A percentile compares a stretch with the other conserved stretches of the same genome.
Evolutionary conservation across 108 stramenopile genomes (phyloP).

Genomic region (Fragilariopsis cylindrus): DNA sequence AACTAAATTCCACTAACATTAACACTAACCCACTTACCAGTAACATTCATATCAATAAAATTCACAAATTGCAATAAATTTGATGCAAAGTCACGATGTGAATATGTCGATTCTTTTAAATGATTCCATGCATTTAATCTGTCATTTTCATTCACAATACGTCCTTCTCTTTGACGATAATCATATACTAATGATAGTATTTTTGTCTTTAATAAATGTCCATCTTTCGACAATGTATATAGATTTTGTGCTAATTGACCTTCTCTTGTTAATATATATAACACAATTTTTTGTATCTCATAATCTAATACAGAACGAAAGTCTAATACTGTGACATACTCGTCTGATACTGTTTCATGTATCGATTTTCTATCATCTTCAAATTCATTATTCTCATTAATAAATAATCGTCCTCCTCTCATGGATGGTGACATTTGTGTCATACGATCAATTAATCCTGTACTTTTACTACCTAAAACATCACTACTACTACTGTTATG

Average conservation of each 20-base stretch:
- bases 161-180: background rate
- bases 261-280: constrained; percentile 56
- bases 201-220: background rate
- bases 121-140: constrained; percentile 9
- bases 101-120: constrained; percentile 24
- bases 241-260: constrained; percentile 50
- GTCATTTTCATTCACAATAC: background rate
- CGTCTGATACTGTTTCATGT: background rate
- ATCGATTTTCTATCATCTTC: background rate
- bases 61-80: constrained; percentile 54
- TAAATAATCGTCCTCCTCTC: background rate
- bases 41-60: constrained; percentile 46
- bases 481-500: background rate
- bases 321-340: constrained; percentile 13
- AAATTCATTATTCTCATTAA: background rate
- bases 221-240: constrained; percentile 14
- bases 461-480: background rate
- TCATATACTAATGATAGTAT: background rate
- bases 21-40: background rate
- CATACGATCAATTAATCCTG: background rate
- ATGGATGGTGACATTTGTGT: background rate
- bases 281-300: constrained; percentile 71
- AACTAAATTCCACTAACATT: too few species aligned
- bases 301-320: constrained; percentile 54
- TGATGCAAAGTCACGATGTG: constrained; percentile 38